These are phyloP conservation scores for Meredithiella fracta DNA, from an alignment of 2,329 filamentous ascomycete genomes.

Conservation along the genomic window DNA sequence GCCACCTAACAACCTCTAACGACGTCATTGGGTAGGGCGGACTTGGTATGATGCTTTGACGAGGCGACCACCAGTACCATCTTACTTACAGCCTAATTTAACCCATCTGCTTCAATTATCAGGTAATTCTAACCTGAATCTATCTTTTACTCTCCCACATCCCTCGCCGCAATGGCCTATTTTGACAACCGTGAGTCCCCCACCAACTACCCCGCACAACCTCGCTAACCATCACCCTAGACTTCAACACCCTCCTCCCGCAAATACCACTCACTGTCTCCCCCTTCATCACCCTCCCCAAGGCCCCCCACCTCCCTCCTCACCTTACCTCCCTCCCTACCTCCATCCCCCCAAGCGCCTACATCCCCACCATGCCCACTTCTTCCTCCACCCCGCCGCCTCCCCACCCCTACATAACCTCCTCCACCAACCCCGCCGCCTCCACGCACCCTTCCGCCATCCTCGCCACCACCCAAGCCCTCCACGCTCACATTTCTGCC, in stretches of 20 bases:
- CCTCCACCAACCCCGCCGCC: conserved; percentile 42
- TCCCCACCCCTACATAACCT: conserved; percentile 14
- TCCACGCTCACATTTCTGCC: conserved; percentile 59
- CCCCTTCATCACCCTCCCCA: conserved; percentile 80
- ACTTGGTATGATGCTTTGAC: too few relatives aligned
- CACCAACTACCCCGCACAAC: not conserved
- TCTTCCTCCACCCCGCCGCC: conserved; percentile 19
- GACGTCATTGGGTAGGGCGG: conserved; percentile 9
- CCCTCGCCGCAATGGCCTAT: not conserved
- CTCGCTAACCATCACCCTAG: conserved; percentile 26
- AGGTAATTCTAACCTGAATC: too few relatives aligned
- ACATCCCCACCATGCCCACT: conserved; percentile 18
- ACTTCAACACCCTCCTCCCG: conserved; percentile 70
- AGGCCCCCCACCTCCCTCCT: conserved; percentile 70
- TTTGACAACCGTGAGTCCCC: conserved; percentile 21
- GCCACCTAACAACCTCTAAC: not conserved
- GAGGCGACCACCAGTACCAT: too few relatives aligned
- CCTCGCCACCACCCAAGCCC: conserved; percentile 59
- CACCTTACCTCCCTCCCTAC: conserved; percentile 44
- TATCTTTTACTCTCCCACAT: too few relatives aligned
- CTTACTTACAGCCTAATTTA: too few relatives aligned
- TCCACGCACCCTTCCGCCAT: conserved; percentile 80
- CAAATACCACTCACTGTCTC: conserved; percentile 90
- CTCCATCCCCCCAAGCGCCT: conserved; percentile 43
- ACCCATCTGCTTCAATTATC: too few relatives aligned